phyloP scores from a whole-genome alignment of 345 rosid species.

The Nephelium lappaceum region DNA sequence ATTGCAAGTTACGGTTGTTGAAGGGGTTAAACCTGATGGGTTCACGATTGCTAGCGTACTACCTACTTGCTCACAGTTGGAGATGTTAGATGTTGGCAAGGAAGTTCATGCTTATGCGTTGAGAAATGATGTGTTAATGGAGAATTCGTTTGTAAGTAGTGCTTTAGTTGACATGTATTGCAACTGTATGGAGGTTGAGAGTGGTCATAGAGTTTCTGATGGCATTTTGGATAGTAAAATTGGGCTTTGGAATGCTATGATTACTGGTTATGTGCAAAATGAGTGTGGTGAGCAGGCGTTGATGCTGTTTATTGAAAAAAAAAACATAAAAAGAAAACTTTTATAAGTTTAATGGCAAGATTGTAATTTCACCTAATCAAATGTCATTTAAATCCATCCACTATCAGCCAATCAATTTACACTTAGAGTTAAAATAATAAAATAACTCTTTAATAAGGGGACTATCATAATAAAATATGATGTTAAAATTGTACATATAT shows the following conservation, averaged over 20 bases:
- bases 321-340: constrained; percentile 9
- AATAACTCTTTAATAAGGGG: too few species aligned
- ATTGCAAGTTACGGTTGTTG: too few species aligned
- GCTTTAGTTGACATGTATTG: constrained; percentile 95
- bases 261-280: constrained; percentile 79
- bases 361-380: too few species aligned
- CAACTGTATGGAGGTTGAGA: constrained; percentile 63
- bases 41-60: too few species aligned
- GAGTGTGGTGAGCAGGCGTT: constrained; percentile 68
- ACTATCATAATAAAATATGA: too few species aligned
- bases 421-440: too few species aligned
- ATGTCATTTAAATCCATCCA: too few species aligned
- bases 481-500: too few species aligned
- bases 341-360: too few species aligned
- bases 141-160: constrained; percentile 83
- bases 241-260: constrained; percentile 95
- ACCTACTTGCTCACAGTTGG: too few species aligned
- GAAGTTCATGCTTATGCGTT: constrained; percentile 85
- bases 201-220: constrained; percentile 67
- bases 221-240: constrained; percentile 43
- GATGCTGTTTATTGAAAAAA: constrained; percentile 72
- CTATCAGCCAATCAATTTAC: too few species aligned
- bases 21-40: too few species aligned
- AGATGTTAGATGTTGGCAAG: constrained; percentile 62
- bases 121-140: constrained; percentile 56